Percentiles rank a stretch among this genome's conserved stretches.
These are phyloP conservation scores for Suillus americanus DNA, from an alignment of 768 basidiomycete species.

Conservation along the genomic window DNA sequence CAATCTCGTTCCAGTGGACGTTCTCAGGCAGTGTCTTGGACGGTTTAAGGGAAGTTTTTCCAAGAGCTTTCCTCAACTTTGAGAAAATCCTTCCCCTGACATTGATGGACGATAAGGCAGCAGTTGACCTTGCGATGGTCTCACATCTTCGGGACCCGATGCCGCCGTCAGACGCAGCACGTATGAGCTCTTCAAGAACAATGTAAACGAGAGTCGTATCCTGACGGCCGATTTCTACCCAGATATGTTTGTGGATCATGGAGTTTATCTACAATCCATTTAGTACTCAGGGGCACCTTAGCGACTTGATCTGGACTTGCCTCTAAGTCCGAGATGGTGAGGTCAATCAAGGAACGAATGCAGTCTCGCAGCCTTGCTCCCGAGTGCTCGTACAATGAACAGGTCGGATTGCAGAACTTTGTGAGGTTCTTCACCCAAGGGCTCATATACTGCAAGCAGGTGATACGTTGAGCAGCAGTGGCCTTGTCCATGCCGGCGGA, in stretches of 20 bases:
- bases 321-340: constrained; percentile 71
- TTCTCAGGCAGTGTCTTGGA: constrained; percentile 68
- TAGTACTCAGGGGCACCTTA: constrained; percentile 5
- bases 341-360: constrained; percentile 73
- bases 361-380: constrained; percentile 78
- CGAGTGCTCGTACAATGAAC: constrained; percentile 66
- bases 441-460: constrained; percentile 77
- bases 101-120: constrained; percentile 71
- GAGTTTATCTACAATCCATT: constrained; percentile 53
- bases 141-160: constrained; percentile 76
- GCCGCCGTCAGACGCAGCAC: constrained; percentile 82
- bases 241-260: constrained; percentile 70
- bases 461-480: constrained; percentile 54
- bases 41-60: constrained; percentile 66
- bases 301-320: constrained; percentile 37
- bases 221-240: constrained; percentile 72
- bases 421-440: constrained; percentile 88
- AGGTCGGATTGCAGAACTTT: constrained; percentile 67
- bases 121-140: constrained; percentile 69
- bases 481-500: constrained; percentile 58
- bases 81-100: constrained; percentile 78
- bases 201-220: constrained; percentile 68
- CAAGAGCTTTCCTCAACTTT: constrained; percentile 77
- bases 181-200: constrained; percentile 76
- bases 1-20: constrained; percentile 78